These are phyloP conservation scores for Mortierella polycephala DNA, from an alignment of 371 early-diverging fungal genomes.

Conservation along the genomic window DNA sequence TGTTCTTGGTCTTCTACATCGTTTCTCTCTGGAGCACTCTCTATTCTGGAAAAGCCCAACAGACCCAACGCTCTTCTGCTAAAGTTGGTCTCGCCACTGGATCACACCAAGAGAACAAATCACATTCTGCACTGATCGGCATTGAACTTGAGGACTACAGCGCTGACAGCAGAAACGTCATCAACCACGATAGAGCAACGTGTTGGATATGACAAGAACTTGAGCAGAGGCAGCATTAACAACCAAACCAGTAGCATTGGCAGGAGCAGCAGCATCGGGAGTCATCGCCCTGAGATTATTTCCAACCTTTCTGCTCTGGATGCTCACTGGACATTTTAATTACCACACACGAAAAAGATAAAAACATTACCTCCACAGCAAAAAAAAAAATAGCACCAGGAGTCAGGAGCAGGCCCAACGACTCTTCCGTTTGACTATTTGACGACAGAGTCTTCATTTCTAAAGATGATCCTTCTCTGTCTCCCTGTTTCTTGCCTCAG, in stretches of 20 bases:
- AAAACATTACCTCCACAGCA: too few relatives aligned
- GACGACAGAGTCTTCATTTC: too few relatives aligned
- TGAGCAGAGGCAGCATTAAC: slow-evolving; percentile 2
- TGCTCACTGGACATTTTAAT: slow-evolving; percentile 1
- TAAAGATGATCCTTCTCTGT: not conserved
- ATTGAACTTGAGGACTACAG: too few relatives aligned
- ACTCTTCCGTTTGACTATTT: not conserved
- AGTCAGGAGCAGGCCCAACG: not conserved
- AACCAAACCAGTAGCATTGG: not conserved
- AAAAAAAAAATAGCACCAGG: not conserved
- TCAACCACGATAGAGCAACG: not conserved
- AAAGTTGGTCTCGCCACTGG: too few relatives aligned
- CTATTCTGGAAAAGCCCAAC: too few relatives aligned
- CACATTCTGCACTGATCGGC: not conserved
- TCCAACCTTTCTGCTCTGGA: slow-evolving; percentile 10
- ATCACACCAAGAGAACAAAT: not conserved
- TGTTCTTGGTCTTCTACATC: too few relatives aligned
- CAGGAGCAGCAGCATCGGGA: not conserved
- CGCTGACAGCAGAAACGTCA: not conserved
- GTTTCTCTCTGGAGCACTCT: too few relatives aligned
- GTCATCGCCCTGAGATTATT: slow-evolving; percentile 5
- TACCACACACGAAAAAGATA: not conserved
- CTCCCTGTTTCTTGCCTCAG: not conserved
- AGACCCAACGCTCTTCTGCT: too few relatives aligned
- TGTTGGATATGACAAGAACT: too few relatives aligned